phyloP scores from a whole-genome alignment of 441 rosid genomes.

The Gossypium trilobum region DNA sequence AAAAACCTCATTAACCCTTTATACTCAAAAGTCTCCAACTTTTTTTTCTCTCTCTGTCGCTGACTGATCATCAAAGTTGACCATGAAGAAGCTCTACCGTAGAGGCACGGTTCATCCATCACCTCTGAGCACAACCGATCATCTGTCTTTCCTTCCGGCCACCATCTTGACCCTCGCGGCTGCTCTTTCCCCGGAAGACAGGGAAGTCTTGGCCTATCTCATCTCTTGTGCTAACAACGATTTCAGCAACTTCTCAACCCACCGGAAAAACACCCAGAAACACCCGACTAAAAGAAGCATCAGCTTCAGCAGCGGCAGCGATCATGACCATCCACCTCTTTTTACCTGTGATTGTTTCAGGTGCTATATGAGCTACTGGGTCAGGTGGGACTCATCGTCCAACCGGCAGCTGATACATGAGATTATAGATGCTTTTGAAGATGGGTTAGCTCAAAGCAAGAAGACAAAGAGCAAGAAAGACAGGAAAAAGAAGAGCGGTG shows the following conservation, averaged over 20 bases:
- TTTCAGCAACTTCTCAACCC: neutral
- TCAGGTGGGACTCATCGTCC: conserved; percentile 64
- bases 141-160: conserved; percentile 52
- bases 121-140: conserved; percentile 31
- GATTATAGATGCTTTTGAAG: conserved; percentile 61
- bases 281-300: conserved; percentile 2
- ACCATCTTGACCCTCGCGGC: conserved; percentile 50
- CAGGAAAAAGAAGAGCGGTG: conserved; percentile 24
- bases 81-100: conserved; percentile 61
- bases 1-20: conserved; percentile 12
- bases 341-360: conserved; percentile 61
- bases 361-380: conserved; percentile 70
- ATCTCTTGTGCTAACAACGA: conserved; percentile 29
- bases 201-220: conserved; percentile 58
- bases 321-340: conserved; percentile 33
- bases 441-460: conserved; percentile 27
- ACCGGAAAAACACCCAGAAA: conserved; percentile 11
- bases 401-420: conserved; percentile 60
- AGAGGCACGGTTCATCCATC: conserved; percentile 64
- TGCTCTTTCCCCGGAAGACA: conserved; percentile 46
- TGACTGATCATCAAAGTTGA: conserved; percentile 1
- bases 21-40: neutral
- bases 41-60: neutral
- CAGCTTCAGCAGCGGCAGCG: neutral
- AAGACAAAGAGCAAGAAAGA: conserved; percentile 27